A percentile compares a stretch with the other conserved stretches of the same genome.
Conservation (phyloP, 768 basidiomycete species). For the Harrya chromipes region DNA sequence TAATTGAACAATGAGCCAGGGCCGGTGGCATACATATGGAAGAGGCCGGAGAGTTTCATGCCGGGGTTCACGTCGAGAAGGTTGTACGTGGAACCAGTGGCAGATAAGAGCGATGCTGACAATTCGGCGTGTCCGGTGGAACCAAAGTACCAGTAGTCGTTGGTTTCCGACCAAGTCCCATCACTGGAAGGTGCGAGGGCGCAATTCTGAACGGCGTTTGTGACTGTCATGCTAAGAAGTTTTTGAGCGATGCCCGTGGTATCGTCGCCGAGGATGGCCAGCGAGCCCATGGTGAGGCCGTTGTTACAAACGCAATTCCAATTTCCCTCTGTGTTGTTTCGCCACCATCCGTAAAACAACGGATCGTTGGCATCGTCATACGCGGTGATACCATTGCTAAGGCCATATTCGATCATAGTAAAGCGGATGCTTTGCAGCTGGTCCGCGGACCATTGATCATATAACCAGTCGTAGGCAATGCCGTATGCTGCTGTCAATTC, state of each 20-base stretch:
- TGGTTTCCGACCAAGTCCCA: slow-evolving; percentile 91
- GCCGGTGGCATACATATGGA: slow-evolving; percentile 87
- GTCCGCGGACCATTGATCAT: slow-evolving; percentile 73
- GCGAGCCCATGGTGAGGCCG: slow-evolving; percentile 83
- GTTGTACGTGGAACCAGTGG: slow-evolving; percentile 81
- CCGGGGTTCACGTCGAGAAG: slow-evolving; percentile 70
- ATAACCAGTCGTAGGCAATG: slow-evolving; percentile 95
- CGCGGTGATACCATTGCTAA: slow-evolving; percentile 59
- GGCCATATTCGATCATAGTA: slow-evolving; percentile 76
- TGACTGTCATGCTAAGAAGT: slow-evolving; percentile 64
- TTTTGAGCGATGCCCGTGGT: slow-evolving; percentile 65
- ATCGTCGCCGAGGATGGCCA: slow-evolving; percentile 87
- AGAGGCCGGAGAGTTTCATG: slow-evolving; percentile 70
- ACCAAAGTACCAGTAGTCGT: slow-evolving; percentile 96
- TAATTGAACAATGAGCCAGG: slow-evolving; percentile 81
- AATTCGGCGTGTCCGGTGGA: slow-evolving; percentile 90
- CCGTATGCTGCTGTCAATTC: slow-evolving; percentile 88
- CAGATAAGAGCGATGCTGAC: slow-evolving; percentile 74
- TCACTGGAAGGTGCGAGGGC: slow-evolving; percentile 58
- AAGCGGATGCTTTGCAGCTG: slow-evolving; percentile 68
- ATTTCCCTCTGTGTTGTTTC: slow-evolving; percentile 69
- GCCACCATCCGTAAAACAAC: slow-evolving; percentile 73
- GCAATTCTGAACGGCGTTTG: slow-evolving; percentile 79
- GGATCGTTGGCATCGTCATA: slow-evolving; percentile 41
- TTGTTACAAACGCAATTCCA: slow-evolving; percentile 99